Evolutionary conservation across 768 basidiomycete genomes (phyloP).

Genomic region (Boletus bicolor): DNA sequence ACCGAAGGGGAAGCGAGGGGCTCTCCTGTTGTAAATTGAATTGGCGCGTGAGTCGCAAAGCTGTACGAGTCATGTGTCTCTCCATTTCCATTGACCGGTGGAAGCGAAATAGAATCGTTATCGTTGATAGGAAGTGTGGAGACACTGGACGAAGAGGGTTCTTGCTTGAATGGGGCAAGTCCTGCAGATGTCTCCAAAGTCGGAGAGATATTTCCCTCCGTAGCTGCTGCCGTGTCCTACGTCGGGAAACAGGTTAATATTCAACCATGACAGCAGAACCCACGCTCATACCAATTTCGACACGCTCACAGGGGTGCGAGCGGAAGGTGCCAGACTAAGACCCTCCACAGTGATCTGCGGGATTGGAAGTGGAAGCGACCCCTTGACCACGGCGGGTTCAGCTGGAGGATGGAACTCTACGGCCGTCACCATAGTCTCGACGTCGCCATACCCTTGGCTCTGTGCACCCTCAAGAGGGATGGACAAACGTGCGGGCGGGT

Average conservation of each 20-base stretch:
- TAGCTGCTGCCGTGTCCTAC: conserved; percentile 25
- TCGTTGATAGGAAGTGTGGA: conserved; percentile 42
- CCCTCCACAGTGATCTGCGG: conserved; percentile 19
- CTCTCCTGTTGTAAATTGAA: conserved; percentile 4
- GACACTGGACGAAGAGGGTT: conserved; percentile 13
- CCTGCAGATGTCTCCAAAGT: not conserved
- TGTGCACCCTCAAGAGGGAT: conserved; percentile 9
- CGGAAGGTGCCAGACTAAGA: conserved; percentile 20
- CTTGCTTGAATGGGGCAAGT: not conserved
- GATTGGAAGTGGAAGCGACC: conserved; percentile 11
- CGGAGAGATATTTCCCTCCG: conserved; percentile 14
- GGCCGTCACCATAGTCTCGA: conserved; percentile 27
- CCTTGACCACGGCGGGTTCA: conserved; percentile 11
- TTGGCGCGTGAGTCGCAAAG: conserved; percentile 23
- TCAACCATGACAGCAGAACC: not conserved
- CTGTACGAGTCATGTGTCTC: conserved; percentile 4
- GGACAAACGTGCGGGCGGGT: conserved; percentile 10
- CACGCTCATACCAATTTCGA: conserved; percentile 14
- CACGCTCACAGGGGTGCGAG: conserved; percentile 33
- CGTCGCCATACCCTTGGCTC: conserved; percentile 3
- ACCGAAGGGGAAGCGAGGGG: not conserved
- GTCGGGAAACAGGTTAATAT: not conserved
- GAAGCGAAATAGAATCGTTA: conserved; percentile 14
- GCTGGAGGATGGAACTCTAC: conserved; percentile 17
- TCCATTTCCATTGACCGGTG: conserved; percentile 8